A percentile compares a stretch with the other conserved stretches of the same genome.
Conservation (phyloP, 2,329 filamentous ascomycete species). For the Aspergillus clavatus region DNA sequence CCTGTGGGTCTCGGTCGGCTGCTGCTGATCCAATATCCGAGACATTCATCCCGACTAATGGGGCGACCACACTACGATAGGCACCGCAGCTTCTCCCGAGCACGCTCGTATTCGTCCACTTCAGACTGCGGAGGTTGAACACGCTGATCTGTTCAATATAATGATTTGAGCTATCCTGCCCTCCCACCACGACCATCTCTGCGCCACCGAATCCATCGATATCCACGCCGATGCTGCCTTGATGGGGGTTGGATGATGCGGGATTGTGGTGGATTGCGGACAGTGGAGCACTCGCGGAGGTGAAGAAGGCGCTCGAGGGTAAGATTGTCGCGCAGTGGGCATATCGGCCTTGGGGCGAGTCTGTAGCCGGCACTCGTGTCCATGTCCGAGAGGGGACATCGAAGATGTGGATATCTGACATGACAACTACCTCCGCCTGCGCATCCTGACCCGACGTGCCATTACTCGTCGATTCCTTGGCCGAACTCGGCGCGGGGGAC, state of each 20-base stretch:
- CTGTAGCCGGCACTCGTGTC: constrained; percentile 75
- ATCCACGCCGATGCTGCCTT: constrained; percentile 79
- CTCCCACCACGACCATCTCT: constrained; percentile 95
- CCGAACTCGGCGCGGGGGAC: constrained; percentile 65
- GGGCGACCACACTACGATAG: constrained; percentile 90
- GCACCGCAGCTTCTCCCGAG: constrained; percentile 92
- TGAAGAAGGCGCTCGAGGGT: constrained; percentile 80
- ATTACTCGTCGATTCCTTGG: constrained; percentile 39
- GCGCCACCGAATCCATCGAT: constrained; percentile 88
- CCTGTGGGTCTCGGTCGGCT: constrained; percentile 36
- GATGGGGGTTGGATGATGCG: constrained; percentile 73
- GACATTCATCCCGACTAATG: constrained; percentile 52
- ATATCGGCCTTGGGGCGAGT: constrained; percentile 88
- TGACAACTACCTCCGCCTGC: constrained; percentile 85
- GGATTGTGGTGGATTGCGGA: constrained; percentile 89
- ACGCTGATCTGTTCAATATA: constrained; percentile 99
- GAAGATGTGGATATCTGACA: constrained; percentile 97
- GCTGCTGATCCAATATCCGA: constrained; percentile 42
- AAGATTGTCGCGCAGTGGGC: constrained; percentile 93
- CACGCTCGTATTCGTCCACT: constrained; percentile 86
- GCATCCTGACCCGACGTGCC: constrained; percentile 50
- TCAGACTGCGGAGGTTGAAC: constrained; percentile 90
- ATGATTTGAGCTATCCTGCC: constrained; percentile 94
- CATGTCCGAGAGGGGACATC: constrained; percentile 78
- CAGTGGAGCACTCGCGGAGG: constrained; percentile 74